phyloP scores from a whole-genome alignment of 2,329 filamentous ascomycete genomes.

The Arthrobotrys conoides region DNA sequence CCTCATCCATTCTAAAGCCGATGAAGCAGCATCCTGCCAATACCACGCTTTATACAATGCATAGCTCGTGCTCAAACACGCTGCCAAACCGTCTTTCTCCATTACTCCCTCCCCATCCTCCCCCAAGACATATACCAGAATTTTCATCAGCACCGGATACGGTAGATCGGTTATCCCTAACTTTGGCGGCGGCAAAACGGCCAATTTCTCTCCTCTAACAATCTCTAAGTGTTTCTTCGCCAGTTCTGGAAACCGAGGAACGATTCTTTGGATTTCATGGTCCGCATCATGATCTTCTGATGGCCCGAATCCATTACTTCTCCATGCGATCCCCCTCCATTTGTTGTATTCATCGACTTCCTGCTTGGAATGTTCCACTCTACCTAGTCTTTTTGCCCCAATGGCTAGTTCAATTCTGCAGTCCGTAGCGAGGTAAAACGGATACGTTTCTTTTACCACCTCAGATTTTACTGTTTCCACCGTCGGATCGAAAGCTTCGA shows the following conservation, averaged over 20 bases:
- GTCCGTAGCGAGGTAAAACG: slow-evolving; percentile 26
- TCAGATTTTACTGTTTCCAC: background rate
- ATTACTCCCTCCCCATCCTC: slow-evolving; percentile 1
- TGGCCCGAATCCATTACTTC: background rate
- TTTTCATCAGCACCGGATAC: slow-evolving; percentile 17
- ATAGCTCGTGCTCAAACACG: slow-evolving; percentile 14
- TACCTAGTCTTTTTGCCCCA: background rate
- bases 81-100: background rate
- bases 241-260: background rate
- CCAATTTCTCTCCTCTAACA: background rate
- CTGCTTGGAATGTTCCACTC: background rate
- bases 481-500: slow-evolving; percentile 24
- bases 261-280: background rate
- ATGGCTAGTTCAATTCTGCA: background rate
- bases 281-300: background rate
- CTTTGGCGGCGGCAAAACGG: background rate
- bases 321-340: background rate
- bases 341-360: background rate
- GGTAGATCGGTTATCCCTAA: slow-evolving; percentile 32
- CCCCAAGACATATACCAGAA: slow-evolving; percentile 9
- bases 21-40: background rate
- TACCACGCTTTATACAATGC: slow-evolving; percentile 32
- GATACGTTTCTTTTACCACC: background rate
- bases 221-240: slow-evolving; percentile 1
- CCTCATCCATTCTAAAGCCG: slow-evolving; percentile 6